These are phyloP conservation scores for Euphorbia pulcherrima DNA, from an alignment of 345 rosid species.

Conservation along the genomic window DNA sequence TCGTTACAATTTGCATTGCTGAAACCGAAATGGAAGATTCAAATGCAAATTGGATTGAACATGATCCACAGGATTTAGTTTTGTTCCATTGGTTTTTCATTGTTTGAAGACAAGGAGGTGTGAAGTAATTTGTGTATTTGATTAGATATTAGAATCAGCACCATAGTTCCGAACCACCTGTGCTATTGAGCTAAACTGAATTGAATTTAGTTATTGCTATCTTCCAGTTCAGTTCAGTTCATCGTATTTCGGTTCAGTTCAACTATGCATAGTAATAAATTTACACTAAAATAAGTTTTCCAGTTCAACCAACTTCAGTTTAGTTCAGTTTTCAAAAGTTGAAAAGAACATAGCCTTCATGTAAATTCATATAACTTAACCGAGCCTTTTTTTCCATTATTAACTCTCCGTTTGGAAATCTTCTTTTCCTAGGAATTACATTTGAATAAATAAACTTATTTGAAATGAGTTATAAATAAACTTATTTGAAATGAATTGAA, in stretches of 20 bases:
- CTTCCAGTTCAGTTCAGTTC: neutral
- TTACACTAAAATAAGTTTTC: too few relatives aligned
- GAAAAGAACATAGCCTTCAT: too few relatives aligned
- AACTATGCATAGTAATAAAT: too few relatives aligned
- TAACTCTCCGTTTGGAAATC: too few relatives aligned
- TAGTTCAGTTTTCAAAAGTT: too few relatives aligned
- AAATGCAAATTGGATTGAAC: neutral
- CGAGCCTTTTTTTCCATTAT: too few relatives aligned
- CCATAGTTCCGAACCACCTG: neutral
- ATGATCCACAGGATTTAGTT: neutral
- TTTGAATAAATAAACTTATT: too few relatives aligned
- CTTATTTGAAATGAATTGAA: too few relatives aligned
- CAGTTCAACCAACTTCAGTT: too few relatives aligned
- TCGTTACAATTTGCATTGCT: conserved; percentile 2
- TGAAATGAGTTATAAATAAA: too few relatives aligned
- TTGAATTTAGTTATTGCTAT: neutral
- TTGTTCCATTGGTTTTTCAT: neutral
- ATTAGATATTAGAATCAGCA: neutral
- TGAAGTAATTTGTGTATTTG: neutral
- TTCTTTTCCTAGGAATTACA: too few relatives aligned
- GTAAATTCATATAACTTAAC: too few relatives aligned
- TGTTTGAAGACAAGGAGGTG: neutral
- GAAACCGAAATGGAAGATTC: neutral
- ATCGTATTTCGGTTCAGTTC: neutral
- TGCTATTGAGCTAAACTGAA: neutral